These are phyloP conservation scores for Saccharum spontaneum DNA, from an alignment of 176 grass and related monocot genomes.

Conservation along the genomic window DNA sequence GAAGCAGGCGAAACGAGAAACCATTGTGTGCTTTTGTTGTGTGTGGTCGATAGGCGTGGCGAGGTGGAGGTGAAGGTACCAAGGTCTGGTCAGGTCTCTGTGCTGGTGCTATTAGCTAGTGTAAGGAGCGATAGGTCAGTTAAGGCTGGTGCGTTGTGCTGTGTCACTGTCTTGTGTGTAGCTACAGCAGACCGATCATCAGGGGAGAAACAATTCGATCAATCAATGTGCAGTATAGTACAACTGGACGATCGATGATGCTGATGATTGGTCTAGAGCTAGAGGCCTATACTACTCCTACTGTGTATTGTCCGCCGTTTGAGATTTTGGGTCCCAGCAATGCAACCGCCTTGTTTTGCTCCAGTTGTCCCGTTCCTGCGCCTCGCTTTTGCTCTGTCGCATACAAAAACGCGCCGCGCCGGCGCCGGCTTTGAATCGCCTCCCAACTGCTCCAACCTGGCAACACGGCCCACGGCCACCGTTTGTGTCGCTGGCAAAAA, in stretches of 20 bases:
- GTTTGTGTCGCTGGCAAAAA: not conserved
- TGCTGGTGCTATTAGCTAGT: constrained; percentile 1
- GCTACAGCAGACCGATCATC: not conserved
- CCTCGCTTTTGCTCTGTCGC: constrained; percentile 22
- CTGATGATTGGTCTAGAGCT: constrained; percentile 40
- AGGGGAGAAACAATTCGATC: not conserved
- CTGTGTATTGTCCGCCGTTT: not conserved
- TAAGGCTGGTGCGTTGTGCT: constrained; percentile 15
- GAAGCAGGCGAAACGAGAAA: not conserved
- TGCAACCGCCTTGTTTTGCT: constrained; percentile 36
- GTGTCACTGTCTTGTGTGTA: not conserved
- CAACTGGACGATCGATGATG: not conserved
- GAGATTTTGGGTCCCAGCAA: constrained; percentile 4
- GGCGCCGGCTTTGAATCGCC: constrained; percentile 43
- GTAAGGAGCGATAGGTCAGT: constrained; percentile 30
- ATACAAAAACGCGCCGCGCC: not conserved
- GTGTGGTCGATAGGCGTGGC: not conserved
- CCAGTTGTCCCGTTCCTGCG: constrained; percentile 36
- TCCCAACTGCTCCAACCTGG: constrained; percentile 1
- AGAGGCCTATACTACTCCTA: not conserved
- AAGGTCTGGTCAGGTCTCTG: constrained; percentile 9
- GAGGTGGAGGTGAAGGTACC: not conserved
- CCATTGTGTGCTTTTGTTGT: not conserved
- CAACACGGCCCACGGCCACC: not conserved
- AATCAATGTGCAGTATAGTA: not conserved